Percentiles rank a stretch among this genome's conserved stretches.
phyloP scores from a whole-genome alignment of 495 filamentous ascomycete genomes.

The Annulohypoxylon nitens region DNA sequence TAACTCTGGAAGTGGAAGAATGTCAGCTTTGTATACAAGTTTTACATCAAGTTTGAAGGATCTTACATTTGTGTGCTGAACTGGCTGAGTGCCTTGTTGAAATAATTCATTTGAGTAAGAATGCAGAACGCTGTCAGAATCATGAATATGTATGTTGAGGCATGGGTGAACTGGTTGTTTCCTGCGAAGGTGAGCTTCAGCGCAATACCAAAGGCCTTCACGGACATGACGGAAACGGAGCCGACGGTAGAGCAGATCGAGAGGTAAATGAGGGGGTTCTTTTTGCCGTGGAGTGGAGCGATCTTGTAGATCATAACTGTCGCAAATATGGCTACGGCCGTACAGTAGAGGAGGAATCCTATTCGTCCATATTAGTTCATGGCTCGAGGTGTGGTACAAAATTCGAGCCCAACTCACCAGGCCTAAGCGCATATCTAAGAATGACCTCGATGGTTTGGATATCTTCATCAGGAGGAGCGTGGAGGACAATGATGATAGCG shows the following conservation, averaged over 20 bases:
- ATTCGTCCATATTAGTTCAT: conserved; percentile 46
- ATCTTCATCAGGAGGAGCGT: conserved; percentile 93
- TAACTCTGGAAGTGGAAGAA: conserved; percentile 73
- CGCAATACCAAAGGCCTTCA: conserved; percentile 97
- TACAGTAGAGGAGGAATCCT: conserved; percentile 91
- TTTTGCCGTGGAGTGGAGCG: conserved; percentile 88
- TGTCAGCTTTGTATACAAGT: conserved; percentile 49
- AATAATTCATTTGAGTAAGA: conserved; percentile 99
- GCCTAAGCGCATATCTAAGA: conserved; percentile 85
- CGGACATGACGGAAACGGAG: conserved; percentile 97
- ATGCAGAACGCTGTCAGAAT: conserved; percentile 95
- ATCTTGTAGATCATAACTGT: conserved; percentile 96
- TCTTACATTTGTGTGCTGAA: conserved; percentile 96
- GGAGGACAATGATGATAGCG: conserved; percentile 96
- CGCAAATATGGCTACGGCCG: conserved; percentile 81
- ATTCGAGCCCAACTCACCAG: conserved; percentile 69
- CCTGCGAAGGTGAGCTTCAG: conserved; percentile 91
- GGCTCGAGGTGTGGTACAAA: neutral
- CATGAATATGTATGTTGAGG: conserved; percentile 96
- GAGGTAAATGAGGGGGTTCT: conserved; percentile 94
- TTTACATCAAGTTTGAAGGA: neutral
- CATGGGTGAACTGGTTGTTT: conserved; percentile 92
- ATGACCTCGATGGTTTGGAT: conserved; percentile 91
- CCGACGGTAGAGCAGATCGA: conserved; percentile 98
- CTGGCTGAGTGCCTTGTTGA: conserved; percentile 97